Percentiles rank a stretch among this genome's conserved stretches.
Evolutionary conservation across 495 filamentous ascomycete genomes (phyloP).

Genomic region (Podospora didyma): DNA sequence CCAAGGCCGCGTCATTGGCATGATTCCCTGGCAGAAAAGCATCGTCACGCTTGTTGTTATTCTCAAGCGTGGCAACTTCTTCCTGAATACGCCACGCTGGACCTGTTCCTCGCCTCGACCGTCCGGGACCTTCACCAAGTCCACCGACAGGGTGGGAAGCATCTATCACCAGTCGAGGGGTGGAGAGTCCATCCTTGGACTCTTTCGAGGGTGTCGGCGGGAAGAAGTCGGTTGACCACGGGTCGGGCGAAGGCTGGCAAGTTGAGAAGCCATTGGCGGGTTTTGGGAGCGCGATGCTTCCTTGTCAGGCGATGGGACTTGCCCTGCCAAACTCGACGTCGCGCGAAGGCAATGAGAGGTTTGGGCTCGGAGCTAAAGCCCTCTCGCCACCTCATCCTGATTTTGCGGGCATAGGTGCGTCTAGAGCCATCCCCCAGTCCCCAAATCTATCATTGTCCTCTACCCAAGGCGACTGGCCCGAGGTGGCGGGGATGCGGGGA

Average conservation of each 20-base stretch:
- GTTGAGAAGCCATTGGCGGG: conserved; percentile 22
- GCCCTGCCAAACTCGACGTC: conserved; percentile 26
- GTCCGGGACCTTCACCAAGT: not conserved
- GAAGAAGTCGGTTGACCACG: conserved; percentile 41
- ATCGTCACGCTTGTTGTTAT: not conserved
- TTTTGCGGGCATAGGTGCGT: conserved; percentile 18
- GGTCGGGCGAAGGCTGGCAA: conserved; percentile 50
- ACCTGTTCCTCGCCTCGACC: not conserved
- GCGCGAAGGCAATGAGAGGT: conserved; percentile 26
- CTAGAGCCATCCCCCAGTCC: conserved; percentile 35
- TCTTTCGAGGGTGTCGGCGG: conserved; percentile 9
- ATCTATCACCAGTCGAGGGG: conserved; percentile 21
- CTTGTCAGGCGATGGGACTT: conserved; percentile 40
- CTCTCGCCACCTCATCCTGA: conserved; percentile 37
- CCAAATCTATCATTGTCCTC: conserved; percentile 39
- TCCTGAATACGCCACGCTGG: not conserved
- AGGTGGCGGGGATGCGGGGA: conserved; percentile 26
- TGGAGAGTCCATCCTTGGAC: conserved; percentile 12
- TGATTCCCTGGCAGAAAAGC: not conserved
- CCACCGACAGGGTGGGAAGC: conserved; percentile 4
- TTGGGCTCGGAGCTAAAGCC: conserved; percentile 25
- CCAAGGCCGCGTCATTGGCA: not conserved
- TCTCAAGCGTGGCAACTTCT: not conserved
- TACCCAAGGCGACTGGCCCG: conserved; percentile 43
- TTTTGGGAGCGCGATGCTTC: conserved; percentile 31